Evolutionary conservation across 2,329 filamentous ascomycete species (phyloP), one percentile per base, ranked within the genome.

Genomic region (Exophiala aquamarina): DNA sequence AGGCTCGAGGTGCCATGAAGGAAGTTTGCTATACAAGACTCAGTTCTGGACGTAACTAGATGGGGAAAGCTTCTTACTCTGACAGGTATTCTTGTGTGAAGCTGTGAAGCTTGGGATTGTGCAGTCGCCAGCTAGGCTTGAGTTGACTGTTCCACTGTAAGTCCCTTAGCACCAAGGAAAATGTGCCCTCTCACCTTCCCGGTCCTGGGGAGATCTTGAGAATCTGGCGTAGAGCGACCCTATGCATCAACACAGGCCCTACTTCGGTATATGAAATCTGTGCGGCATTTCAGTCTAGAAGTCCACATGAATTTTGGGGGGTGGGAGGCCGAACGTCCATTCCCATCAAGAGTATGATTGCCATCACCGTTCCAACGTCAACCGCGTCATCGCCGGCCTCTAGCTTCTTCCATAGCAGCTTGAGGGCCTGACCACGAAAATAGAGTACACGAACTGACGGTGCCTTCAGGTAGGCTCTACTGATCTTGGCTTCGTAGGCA

Each of bases 211-310:
- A 35, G 13, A 32, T 18, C n/a, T 38, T 28, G 17, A 40, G 14
- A 19, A 46, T 28, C 19, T 38, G 32, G 15, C 44, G 44, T 11
- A 46, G 33, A 32, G 44, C 44, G 4, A 35, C 35, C 17, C 44
- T 34, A 20, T 46, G 44, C 28, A 46, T 40, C 18, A 46, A 18
- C 28, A 46, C 36, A 3, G 44, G 44, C 15, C 34, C 14, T 17
- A 20, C 17, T 23, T 46, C 44, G 15, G 17, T 7, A 39, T 40
- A 46, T 4, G 44, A n/a, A 28, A 46, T 46, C 44, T 46, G 19
- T 23, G 26, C 21, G 10, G 19, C 21, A 14, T 20, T 41, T 15
- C n/a, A n/a, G n/a, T n/a, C n/a, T n/a, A n/a, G n/a, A n/a, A n/a
- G n/a, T n/a, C n/a, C n/a, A n/a, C n/a, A n/a, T n/a, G n/a, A n/a